Conservation (phyloP, 163 green algal species). For the Scenedesmus sp. region DNA sequence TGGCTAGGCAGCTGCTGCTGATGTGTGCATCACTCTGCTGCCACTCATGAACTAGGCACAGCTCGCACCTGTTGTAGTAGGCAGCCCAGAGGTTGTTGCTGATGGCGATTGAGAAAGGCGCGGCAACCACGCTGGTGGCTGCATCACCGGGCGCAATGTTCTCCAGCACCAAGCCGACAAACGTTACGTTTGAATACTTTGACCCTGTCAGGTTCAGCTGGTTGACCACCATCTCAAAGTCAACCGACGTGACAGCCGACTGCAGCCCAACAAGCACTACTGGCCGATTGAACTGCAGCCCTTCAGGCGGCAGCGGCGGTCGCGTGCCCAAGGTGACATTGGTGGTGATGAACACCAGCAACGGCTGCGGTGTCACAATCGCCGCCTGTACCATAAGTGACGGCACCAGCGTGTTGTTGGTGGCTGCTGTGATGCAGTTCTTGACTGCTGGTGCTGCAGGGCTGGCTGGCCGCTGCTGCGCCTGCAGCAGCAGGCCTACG, state of each 20-base stretch:
- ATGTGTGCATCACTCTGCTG: background rate
- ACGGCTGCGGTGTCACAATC: constrained; percentile 10
- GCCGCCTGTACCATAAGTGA: background rate
- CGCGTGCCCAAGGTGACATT: constrained; percentile 34
- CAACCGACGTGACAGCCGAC: constrained; percentile 38
- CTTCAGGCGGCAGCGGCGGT: constrained; percentile 18
- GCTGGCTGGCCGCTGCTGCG: background rate
- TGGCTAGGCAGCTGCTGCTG: background rate
- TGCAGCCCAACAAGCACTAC: constrained; percentile 40
- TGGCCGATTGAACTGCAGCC: constrained; percentile 18
- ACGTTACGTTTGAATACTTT: constrained; percentile 13
- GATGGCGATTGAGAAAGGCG: constrained; percentile 42
- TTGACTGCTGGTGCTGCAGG: background rate
- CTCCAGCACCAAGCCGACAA: constrained; percentile 42
- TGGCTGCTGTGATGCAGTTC: constrained; percentile 22
- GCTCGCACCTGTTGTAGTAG: constrained; percentile 40
- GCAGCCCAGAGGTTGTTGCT: constrained; percentile 47
- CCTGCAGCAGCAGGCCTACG: constrained; percentile 26
- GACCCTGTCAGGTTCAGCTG: constrained; percentile 40
- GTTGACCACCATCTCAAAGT: constrained; percentile 50
- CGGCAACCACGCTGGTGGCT: constrained; percentile 18
- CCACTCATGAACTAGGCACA: background rate
- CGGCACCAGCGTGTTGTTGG: constrained; percentile 46
- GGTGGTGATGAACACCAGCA: constrained; percentile 48
- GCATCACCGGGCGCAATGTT: constrained; percentile 46